phyloP scores from a whole-genome alignment of 208 protist species.

The Trypanosomatidae sp. region DNA sequence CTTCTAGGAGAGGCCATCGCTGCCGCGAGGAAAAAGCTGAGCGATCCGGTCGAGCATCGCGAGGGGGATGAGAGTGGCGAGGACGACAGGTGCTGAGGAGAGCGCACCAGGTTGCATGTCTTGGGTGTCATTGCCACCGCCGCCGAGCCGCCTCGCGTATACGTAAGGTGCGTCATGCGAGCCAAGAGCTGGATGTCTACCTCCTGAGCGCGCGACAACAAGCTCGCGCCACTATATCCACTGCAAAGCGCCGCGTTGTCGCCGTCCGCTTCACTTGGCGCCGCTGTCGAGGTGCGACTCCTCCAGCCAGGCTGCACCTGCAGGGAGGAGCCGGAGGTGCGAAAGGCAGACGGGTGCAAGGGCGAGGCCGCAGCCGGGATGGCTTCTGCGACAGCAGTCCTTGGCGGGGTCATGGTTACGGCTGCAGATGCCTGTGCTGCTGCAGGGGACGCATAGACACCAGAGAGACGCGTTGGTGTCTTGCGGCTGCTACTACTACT shows the following conservation, averaged over 20 bases:
- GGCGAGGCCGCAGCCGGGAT: background rate
- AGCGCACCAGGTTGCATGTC: background rate
- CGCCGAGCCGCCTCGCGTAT: background rate
- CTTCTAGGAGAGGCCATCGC: background rate
- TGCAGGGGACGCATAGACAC: background rate
- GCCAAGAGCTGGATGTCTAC: constrained; percentile 22
- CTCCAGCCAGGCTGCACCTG: constrained; percentile 8
- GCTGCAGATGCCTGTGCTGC: background rate
- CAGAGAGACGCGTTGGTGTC: constrained; percentile 10
- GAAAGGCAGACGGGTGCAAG: constrained; percentile 11
- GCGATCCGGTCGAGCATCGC: constrained; percentile 22
- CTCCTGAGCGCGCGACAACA: constrained; percentile 12
- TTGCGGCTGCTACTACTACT: constrained; percentile 5
- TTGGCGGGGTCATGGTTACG: background rate
- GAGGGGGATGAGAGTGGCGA: constrained; percentile 13
- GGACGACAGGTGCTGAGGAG: background rate
- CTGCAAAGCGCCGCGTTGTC: background rate
- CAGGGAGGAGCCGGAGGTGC: constrained; percentile 22
- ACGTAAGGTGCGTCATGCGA: constrained; percentile 21
- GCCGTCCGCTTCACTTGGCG: background rate
- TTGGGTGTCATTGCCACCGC: background rate
- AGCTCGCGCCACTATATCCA: background rate
- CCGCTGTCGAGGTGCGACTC: background rate
- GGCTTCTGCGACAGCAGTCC: background rate
- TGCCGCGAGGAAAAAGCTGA: constrained; percentile 17